Conservation (phyloP, 2,329 filamentous ascomycete species). For the Blumeriella jaapii region DNA sequence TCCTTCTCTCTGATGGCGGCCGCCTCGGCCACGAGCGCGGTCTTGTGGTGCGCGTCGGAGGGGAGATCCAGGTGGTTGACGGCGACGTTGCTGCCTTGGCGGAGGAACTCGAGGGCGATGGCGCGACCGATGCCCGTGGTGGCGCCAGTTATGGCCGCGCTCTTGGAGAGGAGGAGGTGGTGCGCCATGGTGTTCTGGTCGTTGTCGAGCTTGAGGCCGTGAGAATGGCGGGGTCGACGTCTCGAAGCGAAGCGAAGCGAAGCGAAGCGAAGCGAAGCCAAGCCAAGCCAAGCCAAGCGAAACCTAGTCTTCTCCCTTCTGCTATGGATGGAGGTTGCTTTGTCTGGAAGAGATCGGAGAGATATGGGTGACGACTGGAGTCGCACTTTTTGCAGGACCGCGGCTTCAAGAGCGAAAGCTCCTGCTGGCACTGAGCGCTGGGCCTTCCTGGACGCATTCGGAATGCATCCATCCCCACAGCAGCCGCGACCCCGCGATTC, state of each 20-base stretch:
- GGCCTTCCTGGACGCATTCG: too few species aligned
- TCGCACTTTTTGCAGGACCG: too few species aligned
- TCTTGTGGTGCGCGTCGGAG: slow-evolving; percentile 39
- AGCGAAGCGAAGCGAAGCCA: too few species aligned
- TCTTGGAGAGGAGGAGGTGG: slow-evolving; percentile 57
- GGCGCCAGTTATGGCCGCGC: slow-evolving; percentile 77
- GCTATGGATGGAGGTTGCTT: too few species aligned
- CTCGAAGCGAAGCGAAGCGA: too few species aligned
- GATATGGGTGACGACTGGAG: too few species aligned
- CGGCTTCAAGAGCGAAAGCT: too few species aligned
- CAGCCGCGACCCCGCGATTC: slow-evolving; percentile 21
- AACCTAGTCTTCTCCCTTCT: too few species aligned
- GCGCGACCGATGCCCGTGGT: slow-evolving; percentile 80
- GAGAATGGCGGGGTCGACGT: not conserved
- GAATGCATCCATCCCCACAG: too few species aligned
- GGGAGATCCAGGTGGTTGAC: slow-evolving; percentile 65
- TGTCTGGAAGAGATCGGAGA: too few species aligned
- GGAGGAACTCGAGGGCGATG: slow-evolving; percentile 68
- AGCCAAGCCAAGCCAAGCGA: too few species aligned
- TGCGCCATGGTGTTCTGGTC: slow-evolving; percentile 17
- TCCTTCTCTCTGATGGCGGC: slow-evolving; percentile 33
- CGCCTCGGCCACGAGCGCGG: slow-evolving; percentile 41
- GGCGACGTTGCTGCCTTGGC: slow-evolving; percentile 66
- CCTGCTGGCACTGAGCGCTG: too few species aligned
- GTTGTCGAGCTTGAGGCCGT: not conserved